Evolutionary conservation across 129 eudicot species (phyloP), one percentile per base, ranked within the genome.

Genomic region (Tagetes patula): DNA sequence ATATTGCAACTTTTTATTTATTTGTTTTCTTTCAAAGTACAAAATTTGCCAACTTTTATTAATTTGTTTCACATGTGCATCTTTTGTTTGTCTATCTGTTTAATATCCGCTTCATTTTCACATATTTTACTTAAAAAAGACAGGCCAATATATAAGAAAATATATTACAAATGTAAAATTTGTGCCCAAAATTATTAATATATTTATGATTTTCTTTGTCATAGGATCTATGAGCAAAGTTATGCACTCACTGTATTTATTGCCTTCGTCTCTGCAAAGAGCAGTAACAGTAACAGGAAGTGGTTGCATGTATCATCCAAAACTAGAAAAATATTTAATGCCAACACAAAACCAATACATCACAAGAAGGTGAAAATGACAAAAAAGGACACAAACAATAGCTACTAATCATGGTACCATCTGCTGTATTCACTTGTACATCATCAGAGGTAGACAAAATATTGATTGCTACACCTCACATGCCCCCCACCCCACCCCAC

Each of bases 391-490:
- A 78, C 73, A 37, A 34, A 53, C 43, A 72, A n/a, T 53, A 65
- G 69, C 53, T 55, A 72, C 45, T 54, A 72, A 45, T 72, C 61
- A 65, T 72, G 52, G 82, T 79, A 79, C 69, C 32, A 37, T 65
- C 54, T 72, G 69, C 74, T 42, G 41, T 72, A 40, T 66, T 43
- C 11, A 80, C 80, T 82, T 77, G 82, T 82, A 81, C 65, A 81
- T 43, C 10, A 81, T 63, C 36, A 55, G 3, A 47, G 65, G 47
- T 31, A 64, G 80, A 70, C 81, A 79, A 80, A 71, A 50, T 72
- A 73, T 67, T 77, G 87, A 86, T 77, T 62, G 86, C 81, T 75
- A 78, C 85, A 56, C 31, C 49, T 74, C 91, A 74, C 83, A 78
- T 78, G 76, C 77, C 46, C 34, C 46, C 53, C 9, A 34, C 8